Evolutionary conservation across 352 stramenopile genomes (phyloP), one percentile per base, ranked within the genome.

Genomic region (Globisporangium cystogenes): DNA sequence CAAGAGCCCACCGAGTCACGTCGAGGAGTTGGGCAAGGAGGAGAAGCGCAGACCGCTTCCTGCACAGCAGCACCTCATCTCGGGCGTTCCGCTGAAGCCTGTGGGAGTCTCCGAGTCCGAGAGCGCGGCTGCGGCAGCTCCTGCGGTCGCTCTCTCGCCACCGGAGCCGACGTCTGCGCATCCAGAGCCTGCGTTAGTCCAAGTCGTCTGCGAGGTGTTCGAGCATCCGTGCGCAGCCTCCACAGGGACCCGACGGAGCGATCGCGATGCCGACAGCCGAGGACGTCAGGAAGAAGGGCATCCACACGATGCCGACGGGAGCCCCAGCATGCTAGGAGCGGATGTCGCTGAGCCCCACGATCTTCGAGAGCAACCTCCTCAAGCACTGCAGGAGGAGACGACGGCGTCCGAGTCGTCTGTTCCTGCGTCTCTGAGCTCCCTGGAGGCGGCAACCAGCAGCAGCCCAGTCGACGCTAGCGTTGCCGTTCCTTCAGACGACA

Each of bases 11-110:
- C 14, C 55, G 12, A 53, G 20, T n/a, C n/a, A n/a, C n/a, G n/a
- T n/a, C 10, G 8, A 20, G 23, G 31, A 41, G 10, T 18, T 20
- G 26, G 1, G 7, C 14, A 60, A 26, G 29, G 39, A 60, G 11
- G 15, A 0, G 15, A 55, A 55, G 26, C 18, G 21, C 4, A 10
- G 7, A 1, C 20, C 21, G 16, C 7, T 11, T 5, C 37, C 12
- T 18, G 29, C 43, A 20, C 51, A 26, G 24, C 55, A 61, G 23
- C 29, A 41, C 14, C 27, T 60, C 20, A 45, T 54, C n/a, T 36
- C 46, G 15, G 45, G 26, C 21, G 14, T 60, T 10, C 10, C 46
- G 16, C 42, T 60, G 24, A 54, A 44, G n/a, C 39, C 54, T 29
- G 16, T 60, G 18, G 26, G 39, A 0, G 15, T 48, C 18, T 3